These are phyloP conservation scores for Endocalyx cinctus DNA, from an alignment of 2,329 filamentous ascomycete genomes.

Conservation along the genomic window DNA sequence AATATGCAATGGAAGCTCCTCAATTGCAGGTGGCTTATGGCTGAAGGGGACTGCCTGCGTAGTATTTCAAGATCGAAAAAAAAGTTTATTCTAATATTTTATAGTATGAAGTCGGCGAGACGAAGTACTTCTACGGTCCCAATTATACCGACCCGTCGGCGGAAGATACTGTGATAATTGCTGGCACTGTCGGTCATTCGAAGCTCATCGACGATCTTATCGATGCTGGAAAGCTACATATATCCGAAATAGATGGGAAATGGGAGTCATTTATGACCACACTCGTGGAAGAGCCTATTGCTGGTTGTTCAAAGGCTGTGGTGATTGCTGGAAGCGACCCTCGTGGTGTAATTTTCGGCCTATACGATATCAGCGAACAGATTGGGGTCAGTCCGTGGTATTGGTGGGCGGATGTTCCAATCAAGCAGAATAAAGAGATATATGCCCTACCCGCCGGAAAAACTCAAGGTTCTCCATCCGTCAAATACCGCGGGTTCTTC, in stretches of 20 bases:
- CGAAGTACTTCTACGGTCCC: conserved; percentile 40
- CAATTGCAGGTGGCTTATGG: background rate
- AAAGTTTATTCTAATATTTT: conserved; percentile 1
- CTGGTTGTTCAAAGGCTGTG: conserved; percentile 53
- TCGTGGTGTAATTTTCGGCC: conserved; percentile 56
- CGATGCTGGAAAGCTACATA: conserved; percentile 50
- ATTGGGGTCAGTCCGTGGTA: conserved; percentile 70
- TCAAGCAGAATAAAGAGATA: conserved; percentile 46
- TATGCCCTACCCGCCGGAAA: conserved; percentile 51
- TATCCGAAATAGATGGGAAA: conserved; percentile 51
- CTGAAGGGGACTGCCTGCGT: too few species aligned
- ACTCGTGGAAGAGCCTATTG: conserved; percentile 53
- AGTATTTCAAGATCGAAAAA: background rate
- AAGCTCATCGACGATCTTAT: conserved; percentile 56
- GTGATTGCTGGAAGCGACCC: conserved; percentile 64
- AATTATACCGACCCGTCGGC: conserved; percentile 36
- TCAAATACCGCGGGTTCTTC: conserved; percentile 67
- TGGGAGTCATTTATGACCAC: conserved; percentile 67
- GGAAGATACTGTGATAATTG: conserved; percentile 57
- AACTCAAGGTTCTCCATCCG: conserved; percentile 53
- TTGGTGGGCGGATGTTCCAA: conserved; percentile 61
- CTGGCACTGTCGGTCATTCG: conserved; percentile 63
- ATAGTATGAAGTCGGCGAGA: conserved; percentile 39
- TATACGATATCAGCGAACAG: conserved; percentile 69
- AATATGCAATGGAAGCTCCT: too few species aligned